phyloP scores from a whole-genome alignment of 202 grass and related monocot genomes.

The Schoenoplectus tabernaemontani region DNA sequence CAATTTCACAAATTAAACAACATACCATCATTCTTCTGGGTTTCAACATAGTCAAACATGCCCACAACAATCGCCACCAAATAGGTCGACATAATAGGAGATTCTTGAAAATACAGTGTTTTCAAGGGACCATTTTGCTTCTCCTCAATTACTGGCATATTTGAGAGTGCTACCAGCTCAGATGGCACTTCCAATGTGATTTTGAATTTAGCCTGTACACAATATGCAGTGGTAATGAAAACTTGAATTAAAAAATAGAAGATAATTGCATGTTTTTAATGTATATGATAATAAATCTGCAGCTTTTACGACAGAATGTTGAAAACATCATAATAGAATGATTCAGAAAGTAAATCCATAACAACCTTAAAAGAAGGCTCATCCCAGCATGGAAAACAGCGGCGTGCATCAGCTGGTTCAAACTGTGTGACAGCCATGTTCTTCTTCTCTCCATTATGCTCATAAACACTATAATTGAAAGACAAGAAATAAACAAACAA shows the following conservation, averaged over 20 bases:
- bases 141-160: slow-evolving; percentile 88
- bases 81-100: slow-evolving; percentile 97
- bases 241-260: slow-evolving; percentile 11
- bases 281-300: not conserved
- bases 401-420: slow-evolving; percentile 74
- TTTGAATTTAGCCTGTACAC: slow-evolving; percentile 81
- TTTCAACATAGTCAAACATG: slow-evolving; percentile 82
- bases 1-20: not conserved
- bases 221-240: slow-evolving; percentile 11
- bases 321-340: slow-evolving; percentile 1
- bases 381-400: slow-evolving; percentile 96
- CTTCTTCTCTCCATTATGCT: slow-evolving; percentile 75
- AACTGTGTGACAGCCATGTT: slow-evolving; percentile 97
- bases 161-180: slow-evolving; percentile 77
- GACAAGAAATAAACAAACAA: not conserved
- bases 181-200: slow-evolving; percentile 85
- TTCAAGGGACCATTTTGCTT: slow-evolving; percentile 69
- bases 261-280: not conserved
- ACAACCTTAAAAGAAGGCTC: slow-evolving; percentile 88
- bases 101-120: slow-evolving; percentile 69
- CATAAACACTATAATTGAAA: slow-evolving; percentile 47
- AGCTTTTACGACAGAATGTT: not conserved
- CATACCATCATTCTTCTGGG: slow-evolving; percentile 64
- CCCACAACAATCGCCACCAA: slow-evolving; percentile 84
- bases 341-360: not conserved